These are phyloP conservation scores for Vitis rotundifolia DNA, from an alignment of 164 flowering plant species.

Conservation along the genomic window DNA sequence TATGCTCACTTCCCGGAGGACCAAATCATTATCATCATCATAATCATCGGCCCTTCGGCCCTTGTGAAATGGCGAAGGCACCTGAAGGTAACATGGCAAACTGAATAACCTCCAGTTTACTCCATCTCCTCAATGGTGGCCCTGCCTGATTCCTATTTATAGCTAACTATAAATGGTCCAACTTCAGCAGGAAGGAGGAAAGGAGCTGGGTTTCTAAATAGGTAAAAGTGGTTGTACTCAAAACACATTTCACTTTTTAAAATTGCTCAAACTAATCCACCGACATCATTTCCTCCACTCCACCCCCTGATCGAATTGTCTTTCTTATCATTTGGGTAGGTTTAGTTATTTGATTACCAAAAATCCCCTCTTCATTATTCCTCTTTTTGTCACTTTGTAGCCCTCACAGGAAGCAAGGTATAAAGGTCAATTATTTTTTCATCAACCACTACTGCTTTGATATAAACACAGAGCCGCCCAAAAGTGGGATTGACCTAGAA, in stretches of 20 bases:
- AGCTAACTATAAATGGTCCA: no score
- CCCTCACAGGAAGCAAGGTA: constrained; percentile 28
- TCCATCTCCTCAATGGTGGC: no score
- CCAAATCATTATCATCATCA: no score
- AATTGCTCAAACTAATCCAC: constrained; percentile 6
- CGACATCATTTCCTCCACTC: constrained; percentile 11
- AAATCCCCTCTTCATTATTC: constrained; percentile 1
- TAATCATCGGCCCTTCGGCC: no score
- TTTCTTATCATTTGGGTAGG: constrained; percentile 12
- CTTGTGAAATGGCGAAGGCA: no score
- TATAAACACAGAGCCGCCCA: background rate
- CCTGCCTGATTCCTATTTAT: no score
- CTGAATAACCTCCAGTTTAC: no score
- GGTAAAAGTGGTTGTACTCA: no score
- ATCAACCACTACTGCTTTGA: constrained; percentile 3
- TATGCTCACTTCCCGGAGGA: no score
- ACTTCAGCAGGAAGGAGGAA: background rate
- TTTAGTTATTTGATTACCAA: constrained; percentile 14
- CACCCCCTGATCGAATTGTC: background rate
- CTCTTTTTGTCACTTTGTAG: constrained; percentile 30
- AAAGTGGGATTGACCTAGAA: background rate
- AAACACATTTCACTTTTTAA: background rate
- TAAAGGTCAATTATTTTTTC: constrained; percentile 3
- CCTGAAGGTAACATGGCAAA: no score
- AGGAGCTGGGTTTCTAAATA: no score